Evolutionary conservation across 805 yeast species (phyloP), one percentile per base, ranked within the genome.

Genomic region (Starmerella stellata): DNA sequence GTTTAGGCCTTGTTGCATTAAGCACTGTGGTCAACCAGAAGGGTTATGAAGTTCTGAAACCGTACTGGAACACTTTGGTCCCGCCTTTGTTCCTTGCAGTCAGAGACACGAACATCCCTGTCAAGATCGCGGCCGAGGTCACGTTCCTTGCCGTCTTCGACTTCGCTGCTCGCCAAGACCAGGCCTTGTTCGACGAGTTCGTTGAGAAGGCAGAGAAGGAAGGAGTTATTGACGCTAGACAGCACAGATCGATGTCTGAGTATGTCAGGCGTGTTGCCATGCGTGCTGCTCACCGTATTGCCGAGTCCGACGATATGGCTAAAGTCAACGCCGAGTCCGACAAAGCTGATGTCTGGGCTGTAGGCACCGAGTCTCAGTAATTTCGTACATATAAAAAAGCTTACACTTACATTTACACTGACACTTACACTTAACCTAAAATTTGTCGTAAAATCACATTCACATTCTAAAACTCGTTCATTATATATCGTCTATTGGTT

Each of bases 121-220:
- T 87, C 48, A 85, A 83, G 52, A 65, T 87, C 44, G 95, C 95
- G 1, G 94, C 94, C 5, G 98, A 87, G 56, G 81, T 81, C 61
- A 83, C 92, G 1, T 83, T 69, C 56, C 55, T 85, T 47, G 72
- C 80, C 2, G 54, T 82, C 15, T 77, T 83, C 58, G 64, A 69
- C 35, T 62, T 87, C 49, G 75, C 79, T 24, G 93, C 78, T 45
- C 52, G 51, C 4, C 69, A 61, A 8, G 61, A 64, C 17, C 54
- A 68, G 60, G 56, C 44, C 1, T 54, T 58, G 20, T 82, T 80
- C 61, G 68, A 67, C 38, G 50, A 51, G 9, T 87, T 95, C 95
- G 69, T 78, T 40, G 49, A 38, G 3, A 39, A 49, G 1, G 50
- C 56, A 1, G 53, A 62, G 14, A 56, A 63, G 40, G 32, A 37